These are phyloP conservation scores for Pezicula carpinea DNA, from an alignment of 2,329 filamentous ascomycete genomes.

Conservation along the genomic window DNA sequence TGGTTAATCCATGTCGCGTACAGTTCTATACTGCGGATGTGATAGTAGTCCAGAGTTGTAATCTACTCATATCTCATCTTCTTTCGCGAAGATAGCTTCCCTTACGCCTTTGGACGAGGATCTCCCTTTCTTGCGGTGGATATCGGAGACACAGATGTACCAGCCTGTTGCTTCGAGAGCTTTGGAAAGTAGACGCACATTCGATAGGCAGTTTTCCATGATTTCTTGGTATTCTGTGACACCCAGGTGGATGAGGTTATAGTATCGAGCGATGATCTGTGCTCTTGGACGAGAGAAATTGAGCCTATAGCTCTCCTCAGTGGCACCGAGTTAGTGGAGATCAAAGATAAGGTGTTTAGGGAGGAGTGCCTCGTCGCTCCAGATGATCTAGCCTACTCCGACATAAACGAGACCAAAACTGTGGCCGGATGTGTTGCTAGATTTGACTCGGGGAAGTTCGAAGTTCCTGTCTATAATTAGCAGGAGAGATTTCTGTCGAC, in stretches of 20 bases:
- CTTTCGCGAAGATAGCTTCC: slow-evolving; percentile 32
- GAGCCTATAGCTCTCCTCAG: slow-evolving; percentile 64
- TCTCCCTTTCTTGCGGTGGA: slow-evolving; percentile 53
- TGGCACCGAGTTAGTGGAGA: slow-evolving; percentile 65
- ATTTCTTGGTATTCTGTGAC: slow-evolving; percentile 58
- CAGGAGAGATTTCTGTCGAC: neutral
- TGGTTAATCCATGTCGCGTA: no score
- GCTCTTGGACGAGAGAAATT: slow-evolving; percentile 70
- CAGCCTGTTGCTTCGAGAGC: slow-evolving; percentile 61
- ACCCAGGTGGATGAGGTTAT: slow-evolving; percentile 67
- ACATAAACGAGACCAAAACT: slow-evolving; percentile 62
- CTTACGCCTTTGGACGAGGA: slow-evolving; percentile 28
- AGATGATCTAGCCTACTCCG: slow-evolving; percentile 67
- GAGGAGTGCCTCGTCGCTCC: slow-evolving; percentile 60
- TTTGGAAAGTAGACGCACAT: slow-evolving; percentile 59
- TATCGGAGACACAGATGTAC: slow-evolving; percentile 61
- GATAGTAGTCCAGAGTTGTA: slow-evolving; percentile 64
- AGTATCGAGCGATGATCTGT: slow-evolving; percentile 69
- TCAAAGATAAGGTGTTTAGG: slow-evolving; percentile 67
- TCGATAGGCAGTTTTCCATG: slow-evolving; percentile 63
- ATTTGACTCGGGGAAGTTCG: slow-evolving; percentile 55
- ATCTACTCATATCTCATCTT: slow-evolving; percentile 48
- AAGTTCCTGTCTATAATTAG: slow-evolving; percentile 43
- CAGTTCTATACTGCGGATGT: no score
- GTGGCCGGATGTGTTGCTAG: slow-evolving; percentile 62